Conservation (phyloP, 2,329 filamentous ascomycete genomes). For the Botryotinia calthae region DNA sequence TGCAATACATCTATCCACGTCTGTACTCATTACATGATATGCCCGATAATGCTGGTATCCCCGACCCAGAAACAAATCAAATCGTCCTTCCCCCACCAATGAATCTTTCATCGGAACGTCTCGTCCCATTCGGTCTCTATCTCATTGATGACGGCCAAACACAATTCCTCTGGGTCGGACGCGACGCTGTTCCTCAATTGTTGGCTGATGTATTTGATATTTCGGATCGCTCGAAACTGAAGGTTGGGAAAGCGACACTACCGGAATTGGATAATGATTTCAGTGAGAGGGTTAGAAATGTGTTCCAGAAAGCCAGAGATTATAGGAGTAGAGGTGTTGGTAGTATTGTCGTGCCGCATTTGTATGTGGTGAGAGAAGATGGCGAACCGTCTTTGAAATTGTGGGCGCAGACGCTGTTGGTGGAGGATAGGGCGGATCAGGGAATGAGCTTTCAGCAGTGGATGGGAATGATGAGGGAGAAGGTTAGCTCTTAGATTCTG, state of each 20-base stretch:
- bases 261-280: conserved; percentile 93
- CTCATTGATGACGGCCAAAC: conserved; percentile 96
- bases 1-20: conserved; percentile 87
- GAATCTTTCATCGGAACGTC: conserved; percentile 83
- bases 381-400: conserved; percentile 92
- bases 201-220: conserved; percentile 88
- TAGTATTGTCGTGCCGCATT: conserved; percentile 85
- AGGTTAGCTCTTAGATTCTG: conserved; percentile 58
- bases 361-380: conserved; percentile 93
- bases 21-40: conserved; percentile 92
- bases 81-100: conserved; percentile 81
- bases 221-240: conserved; percentile 76
- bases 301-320: conserved; percentile 89
- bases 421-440: conserved; percentile 94
- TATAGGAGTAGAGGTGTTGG: conserved; percentile 84
- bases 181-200: conserved; percentile 87
- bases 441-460: conserved; percentile 90
- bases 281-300: conserved; percentile 87
- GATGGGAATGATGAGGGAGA: conserved; percentile 88
- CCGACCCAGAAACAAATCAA: conserved; percentile 81
- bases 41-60: conserved; percentile 87
- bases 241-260: conserved; percentile 84
- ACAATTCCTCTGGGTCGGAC: conserved; percentile 95
- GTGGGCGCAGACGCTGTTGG: conserved; percentile 93
- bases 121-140: conserved; percentile 89